Evolutionary conservation across 441 rosid species (phyloP), one percentile per base, ranked within the genome.

Genomic region (Populus hybrid): DNA sequence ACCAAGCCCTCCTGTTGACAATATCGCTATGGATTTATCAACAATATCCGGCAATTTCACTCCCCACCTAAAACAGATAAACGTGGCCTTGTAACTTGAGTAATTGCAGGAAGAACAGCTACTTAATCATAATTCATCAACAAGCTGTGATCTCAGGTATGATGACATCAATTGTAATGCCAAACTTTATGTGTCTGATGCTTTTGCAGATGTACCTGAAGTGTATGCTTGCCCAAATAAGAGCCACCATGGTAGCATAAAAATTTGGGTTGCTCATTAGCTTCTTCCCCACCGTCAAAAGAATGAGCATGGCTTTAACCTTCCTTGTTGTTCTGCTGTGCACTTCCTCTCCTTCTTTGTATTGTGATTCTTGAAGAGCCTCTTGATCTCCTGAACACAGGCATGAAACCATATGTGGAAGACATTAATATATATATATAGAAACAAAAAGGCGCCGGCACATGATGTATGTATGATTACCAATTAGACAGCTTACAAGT

Each of bases 181-280:
- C 18, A 45, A 3, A 72, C 8, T 64, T 26, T 31, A 18, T 21
- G 69, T 10, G 2, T 68, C 4, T 24, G 26, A 35, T 65, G 24
- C 7, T 16, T 73, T 35, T 31, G 42, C 38, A 73, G 64, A 81
- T 69, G 59, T 74, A 90, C 98, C 91, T 90, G 90, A 88, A 93
- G 65, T 88, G 94, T 81, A 95, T 82, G 85, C 88, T 78, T 64
- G 99, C 93, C 97, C 97, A 93, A 24, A 91, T 83, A 45, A 95
- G 84, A 74, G 90, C 97, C 36, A 87, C n/a, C 40, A 89, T 24
- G 67, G 97, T 87, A 72, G 94, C 94, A 85, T 93, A 90, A 36
- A 95, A 92, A 73, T 95, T 95, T 71, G 98, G 99, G 82, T 93
- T 95, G 69, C 74, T 67, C 53, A 92, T 61, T 45, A 95, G 96